phyloP scores from a whole-genome alignment of 345 rosid genomes.

The Hirschfeldia incana region DNA sequence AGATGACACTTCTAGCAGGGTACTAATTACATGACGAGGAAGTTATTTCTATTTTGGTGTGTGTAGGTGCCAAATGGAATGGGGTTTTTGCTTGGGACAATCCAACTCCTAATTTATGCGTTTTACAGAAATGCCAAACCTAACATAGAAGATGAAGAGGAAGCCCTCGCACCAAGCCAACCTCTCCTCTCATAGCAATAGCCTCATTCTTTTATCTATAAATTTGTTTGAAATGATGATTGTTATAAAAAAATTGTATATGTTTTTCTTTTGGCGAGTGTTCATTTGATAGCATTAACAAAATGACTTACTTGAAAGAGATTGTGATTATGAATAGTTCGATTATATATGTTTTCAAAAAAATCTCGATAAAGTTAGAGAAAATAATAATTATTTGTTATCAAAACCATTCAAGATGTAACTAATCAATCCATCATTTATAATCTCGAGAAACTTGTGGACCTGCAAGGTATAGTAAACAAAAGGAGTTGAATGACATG shows the following conservation, averaged over 20 bases:
- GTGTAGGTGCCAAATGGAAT: constrained; percentile 67
- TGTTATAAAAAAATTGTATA: neutral
- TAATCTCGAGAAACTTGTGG: too few relatives aligned
- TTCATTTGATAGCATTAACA: neutral
- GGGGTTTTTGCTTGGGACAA: constrained; percentile 60
- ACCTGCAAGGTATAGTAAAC: neutral
- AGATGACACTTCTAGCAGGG: neutral
- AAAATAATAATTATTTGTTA: neutral
- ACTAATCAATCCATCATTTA: neutral
- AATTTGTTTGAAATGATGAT: too few relatives aligned
- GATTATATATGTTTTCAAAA: neutral
- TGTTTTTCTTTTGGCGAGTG: neutral
- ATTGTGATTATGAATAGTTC: neutral
- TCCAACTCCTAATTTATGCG: constrained; percentile 60
- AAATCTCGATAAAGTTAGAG: neutral
- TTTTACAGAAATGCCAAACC: constrained; percentile 51
- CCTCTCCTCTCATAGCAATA: constrained; percentile 24
- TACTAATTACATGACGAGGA: neutral
- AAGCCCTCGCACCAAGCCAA: constrained; percentile 22
- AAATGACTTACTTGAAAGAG: neutral
- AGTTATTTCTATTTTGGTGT: neutral
- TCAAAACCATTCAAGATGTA: neutral
- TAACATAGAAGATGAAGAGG: constrained; percentile 24
- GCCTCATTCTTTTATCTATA: neutral
- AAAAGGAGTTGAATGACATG: neutral